Conservation (phyloP, 1,284 basidiomycete genomes). For the Filobasidium uniguttulatum region DNA sequence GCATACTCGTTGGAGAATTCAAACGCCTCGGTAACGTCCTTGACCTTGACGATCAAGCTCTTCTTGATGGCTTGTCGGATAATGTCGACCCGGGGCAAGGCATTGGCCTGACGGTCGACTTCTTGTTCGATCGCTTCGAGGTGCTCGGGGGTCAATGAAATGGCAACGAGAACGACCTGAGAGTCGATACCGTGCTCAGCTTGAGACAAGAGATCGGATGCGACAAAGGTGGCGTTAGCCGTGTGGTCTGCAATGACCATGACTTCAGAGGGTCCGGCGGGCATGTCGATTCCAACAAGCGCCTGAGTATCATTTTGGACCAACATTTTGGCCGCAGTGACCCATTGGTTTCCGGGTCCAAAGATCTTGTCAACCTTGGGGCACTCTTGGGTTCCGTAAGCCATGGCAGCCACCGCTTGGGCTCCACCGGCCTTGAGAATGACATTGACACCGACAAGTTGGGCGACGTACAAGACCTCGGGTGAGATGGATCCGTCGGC, state of each 20-base stretch:
- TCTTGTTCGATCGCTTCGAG: slow-evolving; percentile 66
- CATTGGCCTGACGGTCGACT: slow-evolving; percentile 76
- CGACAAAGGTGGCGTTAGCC: slow-evolving; percentile 78
- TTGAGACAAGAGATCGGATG: slow-evolving; percentile 90
- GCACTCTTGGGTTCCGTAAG: slow-evolving; percentile 86
- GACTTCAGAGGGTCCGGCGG: slow-evolving; percentile 93
- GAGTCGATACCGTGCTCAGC: slow-evolving; percentile 97
- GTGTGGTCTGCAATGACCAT: slow-evolving; percentile 84
- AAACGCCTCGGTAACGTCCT: slow-evolving; percentile 59
- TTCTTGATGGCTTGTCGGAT: slow-evolving; percentile 81
- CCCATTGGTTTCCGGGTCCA: slow-evolving; percentile 98
- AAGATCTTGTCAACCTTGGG: slow-evolving; percentile 99
- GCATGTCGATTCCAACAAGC: slow-evolving; percentile 95
- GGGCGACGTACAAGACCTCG: slow-evolving; percentile 88
- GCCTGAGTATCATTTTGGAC: slow-evolving; percentile 99
- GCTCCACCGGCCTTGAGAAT: slow-evolving; percentile 90
- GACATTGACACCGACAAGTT: slow-evolving; percentile 70
- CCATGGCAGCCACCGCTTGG: slow-evolving; percentile 92
- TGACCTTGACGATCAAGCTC: slow-evolving; percentile 71
- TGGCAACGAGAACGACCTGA: slow-evolving; percentile 83
- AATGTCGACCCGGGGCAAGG: slow-evolving; percentile 76
- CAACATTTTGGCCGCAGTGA: slow-evolving; percentile 98
- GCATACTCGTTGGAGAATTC: slow-evolving; percentile 93
- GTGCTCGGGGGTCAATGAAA: slow-evolving; percentile 51
- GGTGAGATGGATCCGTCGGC: slow-evolving; percentile 80